phyloP scores from a whole-genome alignment of 441 rosid species.

The Brassica hybrid region DNA sequence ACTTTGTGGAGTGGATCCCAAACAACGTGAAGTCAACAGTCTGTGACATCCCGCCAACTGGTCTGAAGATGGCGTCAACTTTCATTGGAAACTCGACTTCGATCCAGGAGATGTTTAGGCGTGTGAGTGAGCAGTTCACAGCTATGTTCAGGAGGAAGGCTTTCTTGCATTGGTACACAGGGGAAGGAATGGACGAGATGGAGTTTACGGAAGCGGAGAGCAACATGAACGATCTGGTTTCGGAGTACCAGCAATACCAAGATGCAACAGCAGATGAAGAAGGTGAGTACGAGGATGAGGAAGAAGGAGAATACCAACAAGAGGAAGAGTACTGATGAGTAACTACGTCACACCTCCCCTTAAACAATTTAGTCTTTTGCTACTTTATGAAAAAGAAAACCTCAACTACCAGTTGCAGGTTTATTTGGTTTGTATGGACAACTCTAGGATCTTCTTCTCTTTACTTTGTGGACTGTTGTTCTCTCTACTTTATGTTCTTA shows the following conservation, averaged over 20 bases:
- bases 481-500: conserved; percentile 1
- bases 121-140: too few species aligned
- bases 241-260: conserved; percentile 37
- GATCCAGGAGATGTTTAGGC: too few species aligned
- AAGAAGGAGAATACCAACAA: conserved; percentile 43
- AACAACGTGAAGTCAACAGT: too few species aligned
- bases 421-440: neutral
- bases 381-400: neutral
- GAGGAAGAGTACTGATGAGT: conserved; percentile 40
- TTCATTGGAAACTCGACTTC: too few species aligned
- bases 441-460: neutral
- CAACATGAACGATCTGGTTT: conserved; percentile 57
- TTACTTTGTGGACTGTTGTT: neutral
- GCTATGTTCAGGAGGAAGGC: too few species aligned
- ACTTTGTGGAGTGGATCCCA: too few species aligned
- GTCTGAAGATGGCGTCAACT: too few species aligned
- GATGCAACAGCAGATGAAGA: conserved; percentile 36
- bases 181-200: conserved; percentile 70
- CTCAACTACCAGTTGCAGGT: neutral
- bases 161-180: conserved; percentile 62
- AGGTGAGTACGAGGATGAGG: conserved; percentile 40
- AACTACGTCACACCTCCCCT: neutral
- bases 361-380: conserved; percentile 9
- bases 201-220: conserved; percentile 55
- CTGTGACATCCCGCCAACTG: too few species aligned